Base-by-base conservation (phyloP, 495 filamentous ascomycete species). In the Aspergillus avenaceus region DNA sequence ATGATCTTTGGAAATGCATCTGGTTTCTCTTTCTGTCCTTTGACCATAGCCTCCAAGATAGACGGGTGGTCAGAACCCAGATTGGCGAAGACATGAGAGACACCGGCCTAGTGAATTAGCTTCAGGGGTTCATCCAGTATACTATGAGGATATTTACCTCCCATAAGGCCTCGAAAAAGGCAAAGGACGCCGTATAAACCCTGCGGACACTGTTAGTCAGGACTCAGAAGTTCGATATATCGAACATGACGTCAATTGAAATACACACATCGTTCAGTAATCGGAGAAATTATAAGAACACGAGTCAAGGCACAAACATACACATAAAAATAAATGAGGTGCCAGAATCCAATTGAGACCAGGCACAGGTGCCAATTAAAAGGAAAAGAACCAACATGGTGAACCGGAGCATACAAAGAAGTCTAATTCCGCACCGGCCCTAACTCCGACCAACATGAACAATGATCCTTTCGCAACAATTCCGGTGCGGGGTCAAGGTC, bases 1-100 rank as follows among this genome's bases (percentile, higher is more conserved):
- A 97, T 87, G 45, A 96, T 90, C 29, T 74, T 82, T 22, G 91
- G 92, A 56, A 96, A 96, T 45, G 78, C 74, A 36, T 79, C 83
- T 41, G 63, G 67, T 52, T 77, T 79, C 60, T 83, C 80, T 48
- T 75, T 79, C 42, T 90, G 83, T 13, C 88, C 92, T 67, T 91
- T 92, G 48, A 95, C 87, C 72, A 97, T 96, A n/a, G 91, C 90
- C 71, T 97, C 92, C 50, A 97, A 82, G 59, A 97, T 95, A 52
- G 80, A 85, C 9, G 91, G 91, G 60, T 96, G 91, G 64, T 96
- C 91, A n/a, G 88, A 91, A 28, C 92, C 92, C 13, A 97, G 76
- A 62, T 97, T 97, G 42, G 96, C 92, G 60, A 96, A 96, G 75
- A 85, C 88, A 73, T 96, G 83, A 37, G 82, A 85, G 31, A 97